A percentile compares a stretch with the other conserved stretches of the same genome.
Conservation (phyloP, 106 monocot species). For the Dioscorea dumetorum region DNA sequence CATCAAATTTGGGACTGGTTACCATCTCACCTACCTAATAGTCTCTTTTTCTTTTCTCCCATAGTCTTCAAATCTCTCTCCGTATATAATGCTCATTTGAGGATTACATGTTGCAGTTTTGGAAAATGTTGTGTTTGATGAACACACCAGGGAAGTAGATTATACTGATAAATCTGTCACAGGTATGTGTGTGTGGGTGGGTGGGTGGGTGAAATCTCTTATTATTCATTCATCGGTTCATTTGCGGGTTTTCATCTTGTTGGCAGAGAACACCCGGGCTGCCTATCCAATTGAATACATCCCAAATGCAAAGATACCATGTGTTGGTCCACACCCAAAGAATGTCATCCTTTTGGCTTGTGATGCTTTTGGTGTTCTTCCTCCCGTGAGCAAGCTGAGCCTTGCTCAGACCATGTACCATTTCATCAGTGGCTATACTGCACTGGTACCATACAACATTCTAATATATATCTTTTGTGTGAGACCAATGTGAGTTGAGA, state of each 20-base stretch:
- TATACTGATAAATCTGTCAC: conserved; percentile 85
- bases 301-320: conserved; percentile 90
- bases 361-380: conserved; percentile 93
- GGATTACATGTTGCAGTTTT: conserved; percentile 34
- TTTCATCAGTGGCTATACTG: conserved; percentile 95
- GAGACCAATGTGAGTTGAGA: too few relatives aligned
- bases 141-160: conserved; percentile 81
- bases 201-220: too few relatives aligned
- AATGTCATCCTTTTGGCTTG: conserved; percentile 94
- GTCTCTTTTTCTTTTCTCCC: not conserved
- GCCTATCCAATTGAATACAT: conserved; percentile 95
- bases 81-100: not conserved
- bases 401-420: conserved; percentile 97
- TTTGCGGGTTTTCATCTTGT: too few relatives aligned
- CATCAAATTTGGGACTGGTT: conserved; percentile 94
- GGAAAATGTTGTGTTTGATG: conserved; percentile 95
- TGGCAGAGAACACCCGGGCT: conserved; percentile 88
- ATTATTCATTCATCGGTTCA: too few relatives aligned
- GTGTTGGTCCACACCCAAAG: conserved; percentile 86
- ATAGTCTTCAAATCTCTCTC: not conserved
- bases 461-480: too few relatives aligned
- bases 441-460: conserved; percentile 30
- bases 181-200: too few relatives aligned
- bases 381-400: conserved; percentile 91
- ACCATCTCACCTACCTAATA: not conserved